Conservation (phyloP, 352 stramenopile genomes). For the Globisporangium solare region DNA sequence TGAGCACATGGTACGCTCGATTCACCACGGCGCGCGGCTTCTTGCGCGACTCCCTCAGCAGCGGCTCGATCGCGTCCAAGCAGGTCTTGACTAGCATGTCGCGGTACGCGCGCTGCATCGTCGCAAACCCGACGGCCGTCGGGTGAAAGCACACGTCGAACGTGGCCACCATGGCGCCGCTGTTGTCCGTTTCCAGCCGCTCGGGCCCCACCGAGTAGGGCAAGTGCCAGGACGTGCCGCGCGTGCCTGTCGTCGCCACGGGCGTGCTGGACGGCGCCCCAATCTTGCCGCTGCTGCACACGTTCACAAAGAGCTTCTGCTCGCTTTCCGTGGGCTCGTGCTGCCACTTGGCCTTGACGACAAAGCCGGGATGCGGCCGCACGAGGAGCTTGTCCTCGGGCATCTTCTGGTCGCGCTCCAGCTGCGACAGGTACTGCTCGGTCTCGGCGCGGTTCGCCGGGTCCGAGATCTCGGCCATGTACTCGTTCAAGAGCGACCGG, state of each 20-base stretch:
- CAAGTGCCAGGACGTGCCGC: constrained; percentile 80
- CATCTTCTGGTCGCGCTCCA: constrained; percentile 88
- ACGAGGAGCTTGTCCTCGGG: constrained; percentile 85
- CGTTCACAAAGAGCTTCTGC: constrained; percentile 92
- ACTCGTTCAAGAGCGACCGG: constrained; percentile 89
- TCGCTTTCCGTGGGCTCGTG: background rate
- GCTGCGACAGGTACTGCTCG: constrained; percentile 85
- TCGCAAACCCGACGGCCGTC: constrained; percentile 66
- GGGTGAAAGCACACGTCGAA: constrained; percentile 94
- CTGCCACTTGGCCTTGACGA: constrained; percentile 86
- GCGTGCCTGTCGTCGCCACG: constrained; percentile 15
- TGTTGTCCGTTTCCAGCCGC: constrained; percentile 88
- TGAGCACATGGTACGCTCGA: constrained; percentile 74
- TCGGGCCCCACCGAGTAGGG: constrained; percentile 89
- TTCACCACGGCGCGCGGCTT: constrained; percentile 19
- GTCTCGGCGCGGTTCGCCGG: constrained; percentile 85
- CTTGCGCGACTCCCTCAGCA: constrained; percentile 38
- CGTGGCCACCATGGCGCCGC: constrained; percentile 52
- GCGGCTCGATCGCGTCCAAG: constrained; percentile 77
- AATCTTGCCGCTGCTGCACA: constrained; percentile 86
- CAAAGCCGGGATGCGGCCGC: constrained; percentile 81
- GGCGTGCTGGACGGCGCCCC: constrained; percentile 62
- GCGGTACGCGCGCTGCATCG: constrained; percentile 50
- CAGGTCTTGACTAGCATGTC: constrained; percentile 87
- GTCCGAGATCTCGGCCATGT: constrained; percentile 93